Conservation (phyloP, 164 flowering plant genomes). For the Brasenia schreberi region DNA sequence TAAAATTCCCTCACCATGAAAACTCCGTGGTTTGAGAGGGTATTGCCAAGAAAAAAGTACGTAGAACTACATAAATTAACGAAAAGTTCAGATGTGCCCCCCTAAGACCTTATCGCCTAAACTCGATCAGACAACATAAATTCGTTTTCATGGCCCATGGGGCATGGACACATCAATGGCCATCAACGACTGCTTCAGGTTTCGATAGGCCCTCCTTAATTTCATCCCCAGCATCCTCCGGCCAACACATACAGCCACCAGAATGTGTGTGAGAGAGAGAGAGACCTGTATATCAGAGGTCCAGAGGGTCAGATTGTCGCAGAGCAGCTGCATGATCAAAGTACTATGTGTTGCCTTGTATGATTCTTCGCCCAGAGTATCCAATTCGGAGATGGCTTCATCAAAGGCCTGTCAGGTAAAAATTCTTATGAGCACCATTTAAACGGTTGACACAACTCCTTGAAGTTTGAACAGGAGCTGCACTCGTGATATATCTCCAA, state of each 20-base stretch:
- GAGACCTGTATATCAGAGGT: slow-evolving; percentile 9
- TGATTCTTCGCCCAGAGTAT: slow-evolving; percentile 19
- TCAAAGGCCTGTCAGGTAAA: slow-evolving; percentile 14
- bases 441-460: no score
- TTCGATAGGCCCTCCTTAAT: slow-evolving; percentile 42
- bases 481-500: no score
- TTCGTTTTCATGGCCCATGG: neutral
- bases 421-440: neutral
- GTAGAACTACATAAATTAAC: neutral
- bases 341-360: slow-evolving; percentile 18
- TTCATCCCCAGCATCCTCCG: slow-evolving; percentile 37
- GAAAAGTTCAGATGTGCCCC: neutral
- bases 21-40: neutral
- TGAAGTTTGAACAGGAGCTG: no score
- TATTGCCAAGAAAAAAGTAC: neutral
- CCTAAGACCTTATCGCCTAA: neutral
- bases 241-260: neutral
- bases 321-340: slow-evolving; percentile 16
- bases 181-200: slow-evolving; percentile 18
- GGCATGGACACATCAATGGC: neutral
- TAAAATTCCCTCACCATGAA: neutral
- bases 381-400: slow-evolving; percentile 20
- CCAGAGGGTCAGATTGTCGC: slow-evolving; percentile 18
- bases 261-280: neutral
- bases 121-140: neutral